Evolutionary conservation across 2,329 filamentous ascomycete species (phyloP), one percentile per base, ranked within the genome.

Genomic region (Ophiostoma sp.): DNA sequence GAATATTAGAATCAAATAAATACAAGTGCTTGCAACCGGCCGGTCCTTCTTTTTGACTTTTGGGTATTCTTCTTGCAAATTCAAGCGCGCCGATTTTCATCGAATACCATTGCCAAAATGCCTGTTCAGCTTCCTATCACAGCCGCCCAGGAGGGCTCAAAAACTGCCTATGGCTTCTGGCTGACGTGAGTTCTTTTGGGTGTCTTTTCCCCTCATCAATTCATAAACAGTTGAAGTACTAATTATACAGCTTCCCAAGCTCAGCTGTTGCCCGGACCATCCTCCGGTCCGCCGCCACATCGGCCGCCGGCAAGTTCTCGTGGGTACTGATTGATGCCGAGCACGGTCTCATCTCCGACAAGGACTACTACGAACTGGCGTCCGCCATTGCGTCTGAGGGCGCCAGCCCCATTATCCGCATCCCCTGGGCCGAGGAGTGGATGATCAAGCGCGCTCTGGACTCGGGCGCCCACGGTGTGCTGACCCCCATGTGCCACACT

Each of bases 381-480:
- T 70, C 72, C 57, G 81, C 81, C 10, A 79, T 83, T 72, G 78
- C 80, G 11, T 76, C 77, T 23, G 77, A 76, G 65, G 79, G 80
- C 31, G 79, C 80, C 52, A 81, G 80, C 72, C 73, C 73, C 70
- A 78, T 83, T 69, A 80, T 83, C 27, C 77, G 79, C 68, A 83
- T 88, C 60, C 81, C 84, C 17, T 84, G 84, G 35, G 86, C 86
- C 70, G 84, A 88, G 77, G 80, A 83, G 67, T 87, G 85, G 85
- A 86, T 87, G 85, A 84, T 88, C 71, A 88, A 88, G 76, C 79
- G 86, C 68, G 86, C 86, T 13, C 80, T 89, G 52, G 86, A 88
- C 74, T 79, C 84, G 64, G 86, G 86, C 52, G 86, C 86, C 8
- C 86, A 88, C 75, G 86, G 85, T 41, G 81, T 88, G 48, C 78